phyloP scores from a whole-genome alignment of 2,329 filamentous ascomycete genomes.

The Scedosporium apiospermum region DNA sequence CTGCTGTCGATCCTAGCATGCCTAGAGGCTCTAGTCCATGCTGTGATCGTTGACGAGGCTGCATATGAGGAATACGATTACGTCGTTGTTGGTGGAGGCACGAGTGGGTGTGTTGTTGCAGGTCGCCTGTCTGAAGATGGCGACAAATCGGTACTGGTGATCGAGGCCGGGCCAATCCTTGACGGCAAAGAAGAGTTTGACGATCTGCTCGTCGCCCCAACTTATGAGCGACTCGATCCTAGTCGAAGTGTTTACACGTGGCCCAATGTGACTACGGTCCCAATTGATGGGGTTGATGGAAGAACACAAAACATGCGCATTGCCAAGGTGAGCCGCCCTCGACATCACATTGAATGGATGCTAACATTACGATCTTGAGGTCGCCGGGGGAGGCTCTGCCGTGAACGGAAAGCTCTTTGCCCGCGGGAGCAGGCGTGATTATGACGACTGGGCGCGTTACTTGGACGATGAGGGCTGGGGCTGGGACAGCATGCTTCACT shows the following conservation, averaged over 20 bases:
- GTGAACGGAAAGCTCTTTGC: conserved; percentile 25
- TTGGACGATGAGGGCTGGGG: conserved; percentile 18
- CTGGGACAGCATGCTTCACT: conserved; percentile 16
- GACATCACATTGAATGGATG: neutral
- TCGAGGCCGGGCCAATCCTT: conserved; percentile 8
- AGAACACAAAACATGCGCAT: conserved; percentile 10
- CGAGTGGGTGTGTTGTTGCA: conserved; percentile 9
- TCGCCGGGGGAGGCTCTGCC: conserved; percentile 25
- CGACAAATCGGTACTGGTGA: conserved; percentile 10
- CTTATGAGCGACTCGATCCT: conserved; percentile 13
- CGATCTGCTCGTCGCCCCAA: conserved; percentile 16
- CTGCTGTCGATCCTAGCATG: neutral
- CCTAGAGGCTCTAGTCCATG: neutral
- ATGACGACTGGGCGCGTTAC: conserved; percentile 16
- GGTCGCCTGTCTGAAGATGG: conserved; percentile 11
- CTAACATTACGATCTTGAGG: neutral
- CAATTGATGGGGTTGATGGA: conserved; percentile 13
- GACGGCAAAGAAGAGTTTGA: conserved; percentile 13
- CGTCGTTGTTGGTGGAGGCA: conserved; percentile 14
- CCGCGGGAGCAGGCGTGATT: conserved; percentile 20
- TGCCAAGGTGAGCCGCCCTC: neutral
- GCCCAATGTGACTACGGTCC: conserved; percentile 14
- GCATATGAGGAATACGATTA: conserved; percentile 10
- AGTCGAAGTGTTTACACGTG: conserved; percentile 8
- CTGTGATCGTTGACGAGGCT: neutral